Percentiles rank a stretch among this genome's conserved stretches.
Conservation (phyloP, 495 filamentous ascomycete genomes). For the Apodospora peruviana region DNA sequence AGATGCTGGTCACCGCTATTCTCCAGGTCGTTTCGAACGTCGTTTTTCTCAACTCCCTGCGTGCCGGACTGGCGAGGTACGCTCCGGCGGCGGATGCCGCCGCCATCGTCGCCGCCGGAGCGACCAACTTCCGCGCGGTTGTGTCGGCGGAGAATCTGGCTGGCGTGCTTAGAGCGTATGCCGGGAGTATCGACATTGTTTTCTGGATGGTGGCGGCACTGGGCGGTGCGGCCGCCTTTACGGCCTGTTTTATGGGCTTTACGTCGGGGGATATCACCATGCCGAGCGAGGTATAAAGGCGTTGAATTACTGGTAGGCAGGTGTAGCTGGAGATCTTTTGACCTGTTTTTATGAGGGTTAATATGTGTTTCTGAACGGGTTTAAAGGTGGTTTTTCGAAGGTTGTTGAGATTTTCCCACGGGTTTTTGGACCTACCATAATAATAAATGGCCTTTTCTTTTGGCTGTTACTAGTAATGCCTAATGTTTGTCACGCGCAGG, state of each 20-base stretch:
- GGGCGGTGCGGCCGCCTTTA: background rate
- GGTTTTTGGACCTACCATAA: no score
- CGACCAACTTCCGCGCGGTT: slow-evolving; percentile 37
- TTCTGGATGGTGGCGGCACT: slow-evolving; percentile 13
- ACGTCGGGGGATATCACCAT: background rate
- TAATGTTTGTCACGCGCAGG: no score
- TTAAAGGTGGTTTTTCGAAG: no score
- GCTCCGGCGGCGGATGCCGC: slow-evolving; percentile 15
- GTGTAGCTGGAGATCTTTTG: no score
- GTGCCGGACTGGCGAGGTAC: slow-evolving; percentile 32
- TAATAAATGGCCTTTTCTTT: no score
- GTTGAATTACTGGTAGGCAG: no score
- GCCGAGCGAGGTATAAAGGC: no score
- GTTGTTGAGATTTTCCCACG: no score
- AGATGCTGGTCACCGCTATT: slow-evolving; percentile 56
- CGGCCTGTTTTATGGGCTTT: background rate
- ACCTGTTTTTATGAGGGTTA: no score
- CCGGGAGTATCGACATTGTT: slow-evolving; percentile 18
- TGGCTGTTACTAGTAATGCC: no score
- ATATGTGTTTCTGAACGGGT: no score
- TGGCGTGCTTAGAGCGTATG: slow-evolving; percentile 39
- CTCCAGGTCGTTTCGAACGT: slow-evolving; percentile 54
- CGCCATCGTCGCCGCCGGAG: slow-evolving; percentile 32
- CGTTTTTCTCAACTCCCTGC: slow-evolving; percentile 52
- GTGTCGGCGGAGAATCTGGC: slow-evolving; percentile 8